Evolutionary conservation across 2,329 filamentous ascomycete species (phyloP), one percentile per base, ranked within the genome.

Genomic region (Venturia aucupariae): DNA sequence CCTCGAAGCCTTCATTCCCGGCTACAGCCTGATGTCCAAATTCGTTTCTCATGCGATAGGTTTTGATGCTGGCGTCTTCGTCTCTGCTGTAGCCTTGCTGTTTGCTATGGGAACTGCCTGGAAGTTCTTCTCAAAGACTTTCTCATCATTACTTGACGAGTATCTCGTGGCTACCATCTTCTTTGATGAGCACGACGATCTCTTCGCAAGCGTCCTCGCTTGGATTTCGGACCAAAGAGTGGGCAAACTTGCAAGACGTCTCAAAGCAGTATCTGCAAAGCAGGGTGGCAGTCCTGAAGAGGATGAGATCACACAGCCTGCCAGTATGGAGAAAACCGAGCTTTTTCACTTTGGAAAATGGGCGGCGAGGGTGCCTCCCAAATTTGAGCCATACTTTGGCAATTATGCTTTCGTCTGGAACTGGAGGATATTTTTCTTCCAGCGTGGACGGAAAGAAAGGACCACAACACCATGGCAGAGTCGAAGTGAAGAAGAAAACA

Each of bases 301-400:
- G 39, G 70, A 71, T 15, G 72, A 68, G 42, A 71, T 71, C 2
- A 72, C 73, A 3, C 70, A 76, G 13, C 72, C 70, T 11, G 72
- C 75, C n/a, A 61, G 77, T 5, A 10, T 55, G 13, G 74, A 74
- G 55, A 73, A 76, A 22, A 70, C 74, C 13, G 77, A 75, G 2
- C 74, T 81, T 59, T 79, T 82, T 70, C 79, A 82, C 67, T 81
- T 78, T 68, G 77, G 77, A 65, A 79, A 78, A 65, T 81, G 78
- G 77, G 74, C 75, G 13, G 77, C 78, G 41, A 76, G 76, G 5
- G 74, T 78, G 3, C 81, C 81, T 1, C 79, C 79, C 1, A 73
- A 74, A 3, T 83, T 79, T 65, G 79, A 81, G 65, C 80, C 80
- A 0, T 78, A 80, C 65, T 78, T 77, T 61, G 80, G 80, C 1